Conservation (phyloP, 805 yeast genomes). For the Sugiyamaella valdiviana region DNA sequence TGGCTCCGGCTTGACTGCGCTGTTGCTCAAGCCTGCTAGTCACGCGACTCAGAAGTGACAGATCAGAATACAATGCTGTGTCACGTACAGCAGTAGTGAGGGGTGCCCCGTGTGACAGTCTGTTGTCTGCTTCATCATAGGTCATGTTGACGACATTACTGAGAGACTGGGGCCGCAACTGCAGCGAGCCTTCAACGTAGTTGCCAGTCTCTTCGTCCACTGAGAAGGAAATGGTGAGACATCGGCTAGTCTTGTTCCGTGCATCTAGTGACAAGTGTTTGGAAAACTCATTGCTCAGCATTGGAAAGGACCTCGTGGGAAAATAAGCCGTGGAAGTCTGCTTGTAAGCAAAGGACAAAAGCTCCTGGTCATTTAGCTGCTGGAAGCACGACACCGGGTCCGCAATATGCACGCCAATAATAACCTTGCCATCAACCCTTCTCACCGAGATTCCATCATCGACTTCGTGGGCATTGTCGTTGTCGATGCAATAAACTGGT, state of each 20-base stretch:
- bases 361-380: slow-evolving; percentile 14
- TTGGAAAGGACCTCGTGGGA: slow-evolving; percentile 57
- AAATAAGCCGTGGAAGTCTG: slow-evolving; percentile 65
- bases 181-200: slow-evolving; percentile 16
- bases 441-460: slow-evolving; percentile 83
- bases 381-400: slow-evolving; percentile 69
- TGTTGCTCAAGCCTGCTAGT: slow-evolving; percentile 26
- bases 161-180: slow-evolving; percentile 39
- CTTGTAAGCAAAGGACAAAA: slow-evolving; percentile 52
- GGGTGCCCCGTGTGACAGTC: slow-evolving; percentile 34
- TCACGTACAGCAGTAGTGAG: slow-evolving; percentile 28
- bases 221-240: slow-evolving; percentile 41
- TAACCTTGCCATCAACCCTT: slow-evolving; percentile 17
- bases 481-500: slow-evolving; percentile 78
- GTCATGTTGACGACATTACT: slow-evolving; percentile 49
- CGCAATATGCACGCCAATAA: slow-evolving; percentile 70
- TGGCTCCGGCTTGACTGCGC: slow-evolving; percentile 38
- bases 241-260: slow-evolving; percentile 34
- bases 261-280: slow-evolving; percentile 48
- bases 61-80: slow-evolving; percentile 33
- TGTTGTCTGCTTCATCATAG: slow-evolving; percentile 54
- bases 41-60: slow-evolving; percentile 33
- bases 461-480: slow-evolving; percentile 73
- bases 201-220: slow-evolving; percentile 26
- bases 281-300: slow-evolving; percentile 61